These are phyloP conservation scores for Oehlia diaphana DNA, from an alignment of 192 early-diverging fungal genomes.

Conservation along the genomic window DNA sequence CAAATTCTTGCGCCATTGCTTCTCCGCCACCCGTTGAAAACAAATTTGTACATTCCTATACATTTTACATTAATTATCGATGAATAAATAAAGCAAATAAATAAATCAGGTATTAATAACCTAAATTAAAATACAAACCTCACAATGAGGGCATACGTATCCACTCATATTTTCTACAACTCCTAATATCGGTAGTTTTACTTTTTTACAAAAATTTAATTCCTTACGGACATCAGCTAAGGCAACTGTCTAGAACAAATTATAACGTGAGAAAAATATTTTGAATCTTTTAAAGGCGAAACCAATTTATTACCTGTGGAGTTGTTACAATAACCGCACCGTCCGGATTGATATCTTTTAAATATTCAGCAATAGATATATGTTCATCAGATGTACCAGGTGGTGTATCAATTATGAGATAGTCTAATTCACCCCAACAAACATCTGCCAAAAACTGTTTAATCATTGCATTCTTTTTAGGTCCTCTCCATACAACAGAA, in stretches of 20 bases:
- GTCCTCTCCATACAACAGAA: conserved; percentile 97
- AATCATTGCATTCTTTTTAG: conserved; percentile 99
- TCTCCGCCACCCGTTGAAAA: conserved; percentile 95
- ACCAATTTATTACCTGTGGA: conserved; percentile 68
- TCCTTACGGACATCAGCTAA: conserved; percentile 93
- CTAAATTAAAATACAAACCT: conserved; percentile 40
- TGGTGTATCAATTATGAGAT: conserved; percentile 94
- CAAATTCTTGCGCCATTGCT: conserved; percentile 83
- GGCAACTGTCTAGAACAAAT: conserved; percentile 48
- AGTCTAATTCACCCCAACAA: conserved; percentile 95
- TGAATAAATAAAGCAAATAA: neutral
- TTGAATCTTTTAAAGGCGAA: neutral
- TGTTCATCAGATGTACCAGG: conserved; percentile 97
- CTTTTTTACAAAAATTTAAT: conserved; percentile 89
- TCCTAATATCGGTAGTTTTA: conserved; percentile 82
- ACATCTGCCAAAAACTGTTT: conserved; percentile 96
- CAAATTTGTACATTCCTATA: conserved; percentile 78
- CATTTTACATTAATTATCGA: conserved; percentile 44
- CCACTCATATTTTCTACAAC: conserved; percentile 98
- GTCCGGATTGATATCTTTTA: conserved; percentile 78
- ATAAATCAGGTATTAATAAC: neutral
- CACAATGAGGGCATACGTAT: conserved; percentile 87
- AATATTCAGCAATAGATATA: conserved; percentile 86
- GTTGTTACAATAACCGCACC: conserved; percentile 97
- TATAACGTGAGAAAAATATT: conserved; percentile 1